Conservation (phyloP, 1,284 basidiomycete genomes). For the Acaromyces ingoldii region DNA sequence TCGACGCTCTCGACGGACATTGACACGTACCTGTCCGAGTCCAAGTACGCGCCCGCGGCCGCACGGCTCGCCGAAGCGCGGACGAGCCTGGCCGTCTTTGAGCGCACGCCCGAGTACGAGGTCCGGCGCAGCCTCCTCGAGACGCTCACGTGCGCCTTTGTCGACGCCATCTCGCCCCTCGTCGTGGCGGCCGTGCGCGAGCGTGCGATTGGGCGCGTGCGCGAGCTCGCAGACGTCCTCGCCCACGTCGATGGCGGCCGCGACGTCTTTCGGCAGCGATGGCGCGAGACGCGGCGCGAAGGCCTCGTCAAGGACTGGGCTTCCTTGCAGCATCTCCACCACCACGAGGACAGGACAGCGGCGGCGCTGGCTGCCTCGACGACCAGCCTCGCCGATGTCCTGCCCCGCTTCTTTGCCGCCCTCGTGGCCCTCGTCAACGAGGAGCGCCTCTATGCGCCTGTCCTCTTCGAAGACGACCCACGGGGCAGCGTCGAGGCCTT, state of each 20-base stretch:
- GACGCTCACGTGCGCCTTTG: constrained; percentile 13
- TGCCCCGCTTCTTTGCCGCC: constrained; percentile 15
- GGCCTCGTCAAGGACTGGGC: no score
- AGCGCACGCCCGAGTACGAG: constrained; percentile 15
- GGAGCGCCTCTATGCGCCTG: constrained; percentile 18
- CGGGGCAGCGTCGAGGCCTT: constrained; percentile 17
- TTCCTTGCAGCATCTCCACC: no score
- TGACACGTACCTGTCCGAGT: constrained; percentile 12
- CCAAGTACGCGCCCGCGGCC: constrained; percentile 20
- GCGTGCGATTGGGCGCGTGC: constrained; percentile 9
- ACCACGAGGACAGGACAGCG: no score
- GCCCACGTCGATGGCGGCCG: constrained; percentile 9
- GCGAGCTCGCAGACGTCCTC: constrained; percentile 13
- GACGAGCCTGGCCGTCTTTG: constrained; percentile 20
- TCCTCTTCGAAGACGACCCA: constrained; percentile 16
- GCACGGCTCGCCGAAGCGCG: constrained; percentile 20
- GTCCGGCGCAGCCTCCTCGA: constrained; percentile 17
- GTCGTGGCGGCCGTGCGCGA: constrained; percentile 13
- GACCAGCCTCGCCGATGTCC: constrained; percentile 7
- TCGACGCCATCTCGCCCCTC: constrained; percentile 14
- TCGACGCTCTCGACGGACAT: constrained; percentile 27
- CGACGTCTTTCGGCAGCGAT: no score
- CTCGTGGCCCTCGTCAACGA: constrained; percentile 24
- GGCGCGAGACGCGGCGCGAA: no score
- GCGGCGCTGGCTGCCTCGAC: no score